Percentiles rank a stretch among this genome's conserved stretches.
phyloP scores from a whole-genome alignment of 2,329 filamentous ascomycete genomes.

The Botrytis byssoidea region DNA sequence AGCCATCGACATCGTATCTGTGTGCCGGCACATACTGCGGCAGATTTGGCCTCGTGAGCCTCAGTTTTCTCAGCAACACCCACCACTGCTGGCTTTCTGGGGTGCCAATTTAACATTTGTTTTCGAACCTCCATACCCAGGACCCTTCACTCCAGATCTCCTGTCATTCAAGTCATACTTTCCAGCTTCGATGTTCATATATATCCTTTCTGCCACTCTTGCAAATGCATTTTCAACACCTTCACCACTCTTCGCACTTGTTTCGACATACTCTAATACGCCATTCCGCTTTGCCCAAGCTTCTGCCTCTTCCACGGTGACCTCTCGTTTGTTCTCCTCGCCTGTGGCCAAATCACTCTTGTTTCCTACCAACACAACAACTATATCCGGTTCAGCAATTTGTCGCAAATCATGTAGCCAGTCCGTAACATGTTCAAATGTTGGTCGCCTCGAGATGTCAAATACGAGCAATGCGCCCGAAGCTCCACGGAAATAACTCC shows the following conservation, averaged over 20 bases:
- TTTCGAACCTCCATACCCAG: conserved; percentile 49
- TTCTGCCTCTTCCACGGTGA: conserved; percentile 78
- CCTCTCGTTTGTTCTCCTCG: conserved; percentile 68
- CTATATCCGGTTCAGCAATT: conserved; percentile 93
- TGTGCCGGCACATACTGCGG: background rate
- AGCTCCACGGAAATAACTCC: conserved; percentile 71
- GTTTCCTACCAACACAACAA: conserved; percentile 93
- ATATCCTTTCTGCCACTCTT: conserved; percentile 91
- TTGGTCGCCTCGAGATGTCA: conserved; percentile 82
- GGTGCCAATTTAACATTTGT: conserved; percentile 47
- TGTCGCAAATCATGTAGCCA: conserved; percentile 93
- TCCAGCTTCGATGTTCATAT: conserved; percentile 92
- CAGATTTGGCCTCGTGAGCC: background rate
- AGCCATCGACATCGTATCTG: background rate
- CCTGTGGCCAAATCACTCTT: conserved; percentile 75
- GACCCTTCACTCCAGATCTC: conserved; percentile 83
- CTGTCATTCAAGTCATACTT: conserved; percentile 89
- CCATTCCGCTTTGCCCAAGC: conserved; percentile 86
- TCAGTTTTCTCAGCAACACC: conserved; percentile 31
- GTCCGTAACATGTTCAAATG: conserved; percentile 83
- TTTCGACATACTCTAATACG: conserved; percentile 92
- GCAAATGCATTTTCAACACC: conserved; percentile 92
- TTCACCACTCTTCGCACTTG: conserved; percentile 91
- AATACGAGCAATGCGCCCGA: conserved; percentile 83
- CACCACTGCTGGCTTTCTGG: conserved; percentile 30